Conservation (phyloP, 139 green algal species). For the Chlamydomonas applanata region DNA sequence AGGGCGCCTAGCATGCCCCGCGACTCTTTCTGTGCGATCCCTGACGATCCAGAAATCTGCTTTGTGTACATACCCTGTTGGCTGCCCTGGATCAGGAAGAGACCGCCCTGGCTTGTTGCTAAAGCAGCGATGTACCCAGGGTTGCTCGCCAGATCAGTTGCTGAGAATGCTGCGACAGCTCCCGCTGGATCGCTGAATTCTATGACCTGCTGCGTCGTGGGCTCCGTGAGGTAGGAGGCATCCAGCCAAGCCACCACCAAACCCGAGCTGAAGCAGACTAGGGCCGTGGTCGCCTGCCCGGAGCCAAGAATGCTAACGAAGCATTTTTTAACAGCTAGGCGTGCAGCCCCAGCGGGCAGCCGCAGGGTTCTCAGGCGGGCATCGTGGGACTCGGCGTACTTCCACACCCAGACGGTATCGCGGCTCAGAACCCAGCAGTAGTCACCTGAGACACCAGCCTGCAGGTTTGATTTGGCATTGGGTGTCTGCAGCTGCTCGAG, state of each 20-base stretch:
- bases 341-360: neutral
- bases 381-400: neutral
- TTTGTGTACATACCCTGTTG: constrained; percentile 17
- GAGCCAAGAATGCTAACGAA: neutral
- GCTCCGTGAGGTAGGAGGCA: constrained; percentile 25
- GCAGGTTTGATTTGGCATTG: too few species aligned
- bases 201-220: constrained; percentile 21
- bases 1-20: constrained; percentile 30
- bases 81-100: constrained; percentile 23
- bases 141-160: neutral
- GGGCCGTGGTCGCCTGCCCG: constrained; percentile 13
- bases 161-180: neutral
- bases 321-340: neutral
- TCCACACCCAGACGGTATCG: too few species aligned
- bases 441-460: too few species aligned
- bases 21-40: neutral
- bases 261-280: constrained; percentile 21
- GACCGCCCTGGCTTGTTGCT: constrained; percentile 23
- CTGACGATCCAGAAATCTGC: constrained; percentile 4
- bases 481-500: too few species aligned
- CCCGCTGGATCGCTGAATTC: neutral
- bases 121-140: constrained; percentile 22
- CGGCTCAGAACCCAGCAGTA: too few species aligned
- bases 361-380: neutral
- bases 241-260: constrained; percentile 34